Percentiles rank a stretch among this genome's conserved stretches.
These are phyloP conservation scores for Hymenoscyphus fructigenus DNA, from an alignment of 2,329 filamentous ascomycete species.

Conservation along the genomic window DNA sequence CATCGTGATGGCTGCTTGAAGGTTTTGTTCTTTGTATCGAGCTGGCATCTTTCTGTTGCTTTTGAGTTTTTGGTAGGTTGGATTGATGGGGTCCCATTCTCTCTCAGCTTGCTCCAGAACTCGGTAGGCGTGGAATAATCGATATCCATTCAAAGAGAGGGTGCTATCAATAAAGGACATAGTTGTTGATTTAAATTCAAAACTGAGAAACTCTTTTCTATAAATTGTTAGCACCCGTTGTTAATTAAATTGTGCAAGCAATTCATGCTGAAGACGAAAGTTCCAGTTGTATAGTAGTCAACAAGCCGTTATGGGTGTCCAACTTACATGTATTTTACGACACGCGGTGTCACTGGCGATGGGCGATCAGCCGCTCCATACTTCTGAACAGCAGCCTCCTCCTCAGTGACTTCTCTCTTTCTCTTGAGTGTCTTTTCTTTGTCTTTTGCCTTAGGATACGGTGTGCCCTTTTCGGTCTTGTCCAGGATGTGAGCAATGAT, in stretches of 20 bases:
- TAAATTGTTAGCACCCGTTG: not conserved
- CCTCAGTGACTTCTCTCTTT: constrained; percentile 38
- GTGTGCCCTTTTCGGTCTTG: constrained; percentile 39
- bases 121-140: constrained; percentile 35
- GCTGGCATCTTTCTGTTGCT: constrained; percentile 28
- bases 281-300: not conserved
- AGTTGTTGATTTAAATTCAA: constrained; percentile 40
- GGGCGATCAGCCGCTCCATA: constrained; percentile 34
- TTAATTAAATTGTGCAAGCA: not conserved
- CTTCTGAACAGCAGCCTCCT: constrained; percentile 39
- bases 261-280: not conserved
- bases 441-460: constrained; percentile 46
- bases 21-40: constrained; percentile 14
- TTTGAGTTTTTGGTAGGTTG: constrained; percentile 34
- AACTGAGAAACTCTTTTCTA: constrained; percentile 29
- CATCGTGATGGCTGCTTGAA: constrained; percentile 15
- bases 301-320: not conserved
- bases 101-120: constrained; percentile 39
- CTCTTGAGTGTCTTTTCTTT: constrained; percentile 37
- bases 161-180: constrained; percentile 39
- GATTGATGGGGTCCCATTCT: constrained; percentile 28
- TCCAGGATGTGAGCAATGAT: constrained; percentile 42
- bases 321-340: constrained; percentile 26
- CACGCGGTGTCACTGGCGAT: constrained; percentile 19
- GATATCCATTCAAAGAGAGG: constrained; percentile 34